Base-by-base conservation (phyloP, 805 yeast genomes). In the Ogataea nonfermentans region DNA sequence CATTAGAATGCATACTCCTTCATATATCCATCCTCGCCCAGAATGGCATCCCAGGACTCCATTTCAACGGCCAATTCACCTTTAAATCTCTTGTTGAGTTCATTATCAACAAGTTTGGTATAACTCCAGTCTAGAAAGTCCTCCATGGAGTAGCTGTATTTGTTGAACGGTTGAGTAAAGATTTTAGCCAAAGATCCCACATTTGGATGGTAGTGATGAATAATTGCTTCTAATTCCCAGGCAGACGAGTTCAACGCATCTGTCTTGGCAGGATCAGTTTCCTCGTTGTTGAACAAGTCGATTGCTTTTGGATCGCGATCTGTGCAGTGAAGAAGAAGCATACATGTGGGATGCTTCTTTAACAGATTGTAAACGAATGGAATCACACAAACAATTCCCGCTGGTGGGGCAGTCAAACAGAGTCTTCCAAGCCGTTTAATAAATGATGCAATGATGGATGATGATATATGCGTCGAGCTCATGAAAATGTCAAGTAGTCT, bases 121-220 rank as follows among this genome's bases (percentile, higher is more conserved):
- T 90, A 93, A 41, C 82, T 79, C 87, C 96, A 91, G 61, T 90
- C 96, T 53, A 93, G 65, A 68, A 93, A 93, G 59, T 93, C 98
- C 59, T 93, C 99, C 71, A 93, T 70, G 59, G 85, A 85, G 61
- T 93, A 93, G 52, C 77, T 76, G 41, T 84, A 80, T 60, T 93
- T 93, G 56, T 81, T 77, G 67, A 89, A 91, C 3, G 96, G 96
- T 63, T 93, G 96, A 13, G 80, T 73, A 57, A 86, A 84, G 22
- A 93, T 85, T 57, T 79, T 82, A 12, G 96, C 96, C 52, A 93
- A 69, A 0, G 96, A 84, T 1, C 96, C 91, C 9, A 93, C 88
- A 55, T 93, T 93, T 11, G 98, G 97, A 65, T 93, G 98, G 57
- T 89, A 91, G 59, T 93, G 99, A 9, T 76, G 63, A 37, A 52